Conservation (phyloP, 805 yeast genomes). For the Wickerhamiella hasegawae region DNA sequence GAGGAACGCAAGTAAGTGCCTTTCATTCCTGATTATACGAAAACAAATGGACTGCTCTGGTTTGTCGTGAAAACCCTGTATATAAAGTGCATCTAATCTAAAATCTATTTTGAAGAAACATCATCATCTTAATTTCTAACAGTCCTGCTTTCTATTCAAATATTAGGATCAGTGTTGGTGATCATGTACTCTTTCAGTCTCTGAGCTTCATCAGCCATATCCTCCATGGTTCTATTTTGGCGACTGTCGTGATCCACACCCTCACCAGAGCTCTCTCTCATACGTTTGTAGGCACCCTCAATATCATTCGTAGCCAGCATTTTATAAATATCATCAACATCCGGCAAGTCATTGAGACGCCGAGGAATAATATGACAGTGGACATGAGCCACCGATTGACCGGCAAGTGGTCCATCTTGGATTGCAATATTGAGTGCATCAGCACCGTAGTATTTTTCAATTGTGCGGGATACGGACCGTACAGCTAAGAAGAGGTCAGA, state of each 20-base stretch:
- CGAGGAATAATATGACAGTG: slow-evolving; percentile 93
- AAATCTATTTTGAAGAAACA: too few species aligned
- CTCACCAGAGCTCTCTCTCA: slow-evolving; percentile 18
- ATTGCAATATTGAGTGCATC: slow-evolving; percentile 80
- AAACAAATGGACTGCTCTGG: too few species aligned
- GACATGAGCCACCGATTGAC: slow-evolving; percentile 89
- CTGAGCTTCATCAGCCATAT: slow-evolving; percentile 57
- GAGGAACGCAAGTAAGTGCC: slow-evolving; percentile 15
- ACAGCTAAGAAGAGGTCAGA: slow-evolving; percentile 64
- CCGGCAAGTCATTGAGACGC: slow-evolving; percentile 32
- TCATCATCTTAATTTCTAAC: too few species aligned
- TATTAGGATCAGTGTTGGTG: slow-evolving; percentile 6
- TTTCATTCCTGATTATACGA: too few species aligned
- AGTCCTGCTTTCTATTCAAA: slow-evolving; percentile 1
- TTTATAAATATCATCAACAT: slow-evolving; percentile 65
- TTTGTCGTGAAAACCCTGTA: too few species aligned
- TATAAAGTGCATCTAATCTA: too few species aligned
- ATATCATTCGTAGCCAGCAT: slow-evolving; percentile 41
- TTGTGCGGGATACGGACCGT: slow-evolving; percentile 52
- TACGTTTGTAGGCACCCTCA: slow-evolving; percentile 25
- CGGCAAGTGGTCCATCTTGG: slow-evolving; percentile 93
- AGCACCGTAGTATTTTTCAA: slow-evolving; percentile 52
- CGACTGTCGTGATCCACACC: slow-evolving; percentile 37
- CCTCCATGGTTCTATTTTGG: slow-evolving; percentile 38
- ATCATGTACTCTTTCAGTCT: slow-evolving; percentile 26